phyloP scores from a whole-genome alignment of 805 yeast genomes.

The Saccharomyces kudriavzevii region DNA sequence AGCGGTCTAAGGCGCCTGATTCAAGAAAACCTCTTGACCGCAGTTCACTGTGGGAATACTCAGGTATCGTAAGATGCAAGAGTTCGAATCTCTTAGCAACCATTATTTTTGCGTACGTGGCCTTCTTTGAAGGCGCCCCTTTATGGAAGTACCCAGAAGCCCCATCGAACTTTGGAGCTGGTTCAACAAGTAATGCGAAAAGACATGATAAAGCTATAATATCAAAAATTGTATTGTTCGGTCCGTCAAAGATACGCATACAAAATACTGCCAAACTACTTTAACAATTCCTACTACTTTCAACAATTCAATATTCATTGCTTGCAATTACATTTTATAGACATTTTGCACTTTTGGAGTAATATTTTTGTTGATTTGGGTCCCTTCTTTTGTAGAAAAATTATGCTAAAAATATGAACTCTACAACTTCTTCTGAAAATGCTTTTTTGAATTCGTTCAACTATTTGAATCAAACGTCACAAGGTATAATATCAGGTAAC shows the following conservation, averaged over 20 bases:
- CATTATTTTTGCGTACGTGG: neutral
- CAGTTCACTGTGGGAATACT: neutral
- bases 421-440: neutral
- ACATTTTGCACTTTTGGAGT: neutral
- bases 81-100: neutral
- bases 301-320: neutral
- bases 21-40: neutral
- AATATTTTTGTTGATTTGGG: neutral
- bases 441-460: neutral
- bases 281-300: neutral
- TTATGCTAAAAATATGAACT: neutral
- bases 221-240: neutral
- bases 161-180: neutral
- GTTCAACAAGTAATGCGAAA: neutral
- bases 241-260: neutral
- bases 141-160: neutral
- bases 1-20: neutral
- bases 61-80: neutral
- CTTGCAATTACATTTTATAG: neutral
- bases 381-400: neutral
- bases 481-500: slow-evolving; percentile 12
- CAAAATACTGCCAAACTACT: neutral
- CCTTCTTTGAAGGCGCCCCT: neutral
- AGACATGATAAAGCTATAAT: neutral
- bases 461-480: slow-evolving; percentile 21